Percentiles rank a stretch among this genome's conserved stretches.
Evolutionary conservation across 805 yeast species (phyloP).

Genomic region (Tetrapisispora pingtungensis): DNA sequence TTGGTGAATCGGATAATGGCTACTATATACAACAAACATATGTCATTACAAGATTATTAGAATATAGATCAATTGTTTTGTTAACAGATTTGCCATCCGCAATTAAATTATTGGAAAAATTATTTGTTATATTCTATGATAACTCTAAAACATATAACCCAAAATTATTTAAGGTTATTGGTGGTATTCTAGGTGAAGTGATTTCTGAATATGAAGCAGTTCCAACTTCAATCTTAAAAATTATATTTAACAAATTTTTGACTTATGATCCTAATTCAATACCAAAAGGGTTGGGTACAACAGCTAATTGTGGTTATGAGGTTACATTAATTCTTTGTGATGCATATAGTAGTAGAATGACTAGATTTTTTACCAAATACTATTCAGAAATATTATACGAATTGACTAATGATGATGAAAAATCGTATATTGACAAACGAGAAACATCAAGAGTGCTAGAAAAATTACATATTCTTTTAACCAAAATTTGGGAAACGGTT

Average conservation of each 20-base stretch:
- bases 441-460: slow-evolving; percentile 34
- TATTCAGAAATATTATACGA: slow-evolving; percentile 68
- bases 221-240: slow-evolving; percentile 48
- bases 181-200: slow-evolving; percentile 66
- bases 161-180: slow-evolving; percentile 49
- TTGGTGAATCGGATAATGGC: slow-evolving; percentile 47
- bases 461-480: slow-evolving; percentile 52
- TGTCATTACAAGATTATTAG: slow-evolving; percentile 58
- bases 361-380: slow-evolving; percentile 66
- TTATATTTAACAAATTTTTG: slow-evolving; percentile 57
- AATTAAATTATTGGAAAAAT: slow-evolving; percentile 39
- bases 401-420: slow-evolving; percentile 23
- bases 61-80: slow-evolving; percentile 62
- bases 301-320: slow-evolving; percentile 47
- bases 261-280: slow-evolving; percentile 22
- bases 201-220: slow-evolving; percentile 60
- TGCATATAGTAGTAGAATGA: slow-evolving; percentile 59
- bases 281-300: slow-evolving; percentile 24
- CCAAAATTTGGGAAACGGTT: slow-evolving; percentile 64
- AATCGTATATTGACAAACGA: slow-evolving; percentile 8
- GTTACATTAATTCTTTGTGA: slow-evolving; percentile 61
- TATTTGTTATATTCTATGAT: slow-evolving; percentile 57
- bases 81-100: slow-evolving; percentile 66
- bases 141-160: slow-evolving; percentile 37
- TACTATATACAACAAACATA: slow-evolving; percentile 59